Conservation (phyloP, 495 filamentous ascomycete species). For the Xylaria intraflava region DNA sequence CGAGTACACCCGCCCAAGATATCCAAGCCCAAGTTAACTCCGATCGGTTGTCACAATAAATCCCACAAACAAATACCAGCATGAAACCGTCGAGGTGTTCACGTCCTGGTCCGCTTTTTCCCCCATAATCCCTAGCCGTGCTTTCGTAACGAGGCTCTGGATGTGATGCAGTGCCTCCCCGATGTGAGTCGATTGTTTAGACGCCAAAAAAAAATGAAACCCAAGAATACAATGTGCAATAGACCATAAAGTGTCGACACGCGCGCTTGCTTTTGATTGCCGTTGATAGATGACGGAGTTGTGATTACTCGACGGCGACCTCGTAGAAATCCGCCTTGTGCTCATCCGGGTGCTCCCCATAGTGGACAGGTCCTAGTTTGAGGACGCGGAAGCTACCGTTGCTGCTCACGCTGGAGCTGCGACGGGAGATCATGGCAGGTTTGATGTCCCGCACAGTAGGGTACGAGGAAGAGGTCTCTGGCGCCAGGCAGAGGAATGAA, state of each 20-base stretch:
- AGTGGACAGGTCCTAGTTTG: conserved; percentile 46
- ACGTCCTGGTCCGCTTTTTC: too few relatives aligned
- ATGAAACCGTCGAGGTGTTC: too few relatives aligned
- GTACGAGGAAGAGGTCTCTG: conserved; percentile 38
- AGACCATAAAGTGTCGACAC: background rate
- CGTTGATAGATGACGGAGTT: background rate
- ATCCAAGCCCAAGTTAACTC: too few relatives aligned
- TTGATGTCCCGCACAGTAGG: conserved; percentile 29
- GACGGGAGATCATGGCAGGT: conserved; percentile 17
- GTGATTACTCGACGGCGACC: conserved; percentile 34
- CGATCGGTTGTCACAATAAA: too few relatives aligned
- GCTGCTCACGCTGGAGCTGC: conserved; percentile 26
- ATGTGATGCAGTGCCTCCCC: too few relatives aligned
- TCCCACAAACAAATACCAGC: too few relatives aligned
- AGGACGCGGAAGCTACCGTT: conserved; percentile 35
- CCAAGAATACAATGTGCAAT: too few relatives aligned
- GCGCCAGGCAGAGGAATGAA: conserved; percentile 41
- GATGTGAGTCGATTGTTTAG: too few relatives aligned
- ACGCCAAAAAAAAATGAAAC: too few relatives aligned
- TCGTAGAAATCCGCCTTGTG: conserved; percentile 41
- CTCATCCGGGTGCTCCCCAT: conserved; percentile 40
- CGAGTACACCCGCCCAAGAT: too few relatives aligned
- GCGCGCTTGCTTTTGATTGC: background rate
- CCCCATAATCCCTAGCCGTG: too few relatives aligned
- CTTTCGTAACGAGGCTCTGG: too few relatives aligned